Percentiles rank a stretch among this genome's conserved stretches.
These are phyloP conservation scores for Ehretia macrophylla DNA, from an alignment of 257 asterid genomes.

Conservation along the genomic window DNA sequence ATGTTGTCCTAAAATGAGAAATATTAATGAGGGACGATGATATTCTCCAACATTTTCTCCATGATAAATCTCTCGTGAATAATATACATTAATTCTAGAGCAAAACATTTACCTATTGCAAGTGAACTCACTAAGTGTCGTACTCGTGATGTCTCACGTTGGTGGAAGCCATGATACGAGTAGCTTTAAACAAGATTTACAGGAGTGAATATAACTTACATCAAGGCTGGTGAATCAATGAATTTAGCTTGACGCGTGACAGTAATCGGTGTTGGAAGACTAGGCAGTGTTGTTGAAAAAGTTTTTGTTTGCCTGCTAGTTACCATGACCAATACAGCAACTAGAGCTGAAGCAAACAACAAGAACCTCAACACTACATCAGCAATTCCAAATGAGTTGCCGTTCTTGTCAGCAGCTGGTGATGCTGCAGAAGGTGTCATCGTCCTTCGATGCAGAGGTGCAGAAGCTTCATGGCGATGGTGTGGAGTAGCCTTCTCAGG, in stretches of 20 bases:
- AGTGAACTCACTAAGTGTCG: too few species aligned
- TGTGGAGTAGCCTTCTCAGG: conserved; percentile 9
- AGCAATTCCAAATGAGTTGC: conserved; percentile 18
- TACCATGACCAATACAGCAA: conserved; percentile 57
- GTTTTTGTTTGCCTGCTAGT: conserved; percentile 49
- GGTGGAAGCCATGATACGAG: too few species aligned
- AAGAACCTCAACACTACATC: conserved; percentile 61
- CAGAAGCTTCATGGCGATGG: conserved; percentile 1
- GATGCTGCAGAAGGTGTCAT: conserved; percentile 16
- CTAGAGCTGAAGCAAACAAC: conserved; percentile 49
- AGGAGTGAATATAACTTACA: conserved; percentile 37
- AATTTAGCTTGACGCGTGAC: conserved; percentile 41
- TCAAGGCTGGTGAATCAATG: conserved; percentile 64
- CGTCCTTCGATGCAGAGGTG: conserved; percentile 7
- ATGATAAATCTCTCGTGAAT: too few species aligned
- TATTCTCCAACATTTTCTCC: too few species aligned
- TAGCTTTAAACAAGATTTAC: not conserved
- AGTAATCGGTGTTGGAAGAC: conserved; percentile 19
- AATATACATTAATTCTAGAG: too few species aligned
- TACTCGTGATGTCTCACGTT: too few species aligned
- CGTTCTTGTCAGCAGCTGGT: not conserved
- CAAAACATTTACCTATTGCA: too few species aligned
- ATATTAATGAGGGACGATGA: too few species aligned
- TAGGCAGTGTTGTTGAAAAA: conserved; percentile 31
- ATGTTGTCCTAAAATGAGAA: too few species aligned